These are phyloP conservation scores for Ramaria rubella DNA, from an alignment of 768 basidiomycete species.

Conservation along the genomic window DNA sequence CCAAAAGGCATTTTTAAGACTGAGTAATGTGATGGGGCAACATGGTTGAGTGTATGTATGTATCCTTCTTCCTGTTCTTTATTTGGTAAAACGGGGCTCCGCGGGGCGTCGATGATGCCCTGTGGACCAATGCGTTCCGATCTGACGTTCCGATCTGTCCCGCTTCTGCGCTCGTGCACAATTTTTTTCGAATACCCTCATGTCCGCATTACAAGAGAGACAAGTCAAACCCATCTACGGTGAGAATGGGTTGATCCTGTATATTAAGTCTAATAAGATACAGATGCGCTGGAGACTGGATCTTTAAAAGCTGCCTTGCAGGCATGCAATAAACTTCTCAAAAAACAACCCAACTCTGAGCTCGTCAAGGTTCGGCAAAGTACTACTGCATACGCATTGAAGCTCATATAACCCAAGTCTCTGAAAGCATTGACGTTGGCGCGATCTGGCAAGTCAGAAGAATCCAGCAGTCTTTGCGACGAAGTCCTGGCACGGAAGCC, in stretches of 20 bases:
- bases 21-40: no score
- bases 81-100: no score
- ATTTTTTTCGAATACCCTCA: background rate
- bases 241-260: constrained; percentile 27
- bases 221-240: constrained; percentile 85
- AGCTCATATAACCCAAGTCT: constrained; percentile 40
- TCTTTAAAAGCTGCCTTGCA: constrained; percentile 84
- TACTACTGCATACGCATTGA: background rate
- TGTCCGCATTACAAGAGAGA: constrained; percentile 41
- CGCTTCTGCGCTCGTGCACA: no score
- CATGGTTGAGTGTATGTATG: no score
- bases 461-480: constrained; percentile 70
- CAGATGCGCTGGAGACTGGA: constrained; percentile 81
- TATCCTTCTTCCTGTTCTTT: no score
- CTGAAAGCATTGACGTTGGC: constrained; percentile 81
- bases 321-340: constrained; percentile 79
- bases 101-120: no score
- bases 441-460: constrained; percentile 80
- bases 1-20: no score
- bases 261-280: background rate
- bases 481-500: constrained; percentile 71
- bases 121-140: no score
- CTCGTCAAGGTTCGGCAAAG: constrained; percentile 52
- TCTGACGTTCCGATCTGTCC: background rate
- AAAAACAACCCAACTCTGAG: constrained; percentile 72